Percentiles rank a stretch among this genome's conserved stretches.
Evolutionary conservation across 805 yeast species (phyloP).

Genomic region (Candida xiaguanensis): DNA sequence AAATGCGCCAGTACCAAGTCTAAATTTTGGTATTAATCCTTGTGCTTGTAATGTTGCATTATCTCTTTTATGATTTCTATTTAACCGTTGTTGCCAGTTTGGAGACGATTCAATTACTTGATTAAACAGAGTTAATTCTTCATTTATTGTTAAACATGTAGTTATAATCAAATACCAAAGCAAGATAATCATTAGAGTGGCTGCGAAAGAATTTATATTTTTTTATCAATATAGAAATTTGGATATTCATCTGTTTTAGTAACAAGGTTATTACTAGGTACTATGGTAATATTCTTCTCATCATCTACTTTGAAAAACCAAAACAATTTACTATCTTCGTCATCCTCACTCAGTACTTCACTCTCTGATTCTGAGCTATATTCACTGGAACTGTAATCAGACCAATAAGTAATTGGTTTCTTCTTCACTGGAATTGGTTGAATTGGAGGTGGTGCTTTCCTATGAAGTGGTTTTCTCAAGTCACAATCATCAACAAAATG

Average conservation of each 20-base stretch:
- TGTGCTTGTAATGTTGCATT: constrained; percentile 5
- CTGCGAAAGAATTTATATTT: not conserved
- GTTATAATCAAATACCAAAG: not conserved
- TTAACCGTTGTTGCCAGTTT: constrained; percentile 6
- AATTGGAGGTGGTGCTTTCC: not conserved
- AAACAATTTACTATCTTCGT: constrained; percentile 2
- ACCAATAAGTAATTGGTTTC: constrained; percentile 3
- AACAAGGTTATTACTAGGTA: not conserved
- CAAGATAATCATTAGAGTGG: constrained; percentile 2
- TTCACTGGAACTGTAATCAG: not conserved
- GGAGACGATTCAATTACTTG: constrained; percentile 6
- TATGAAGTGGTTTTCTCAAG: constrained; percentile 1
- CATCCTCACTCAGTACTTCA: too few species aligned
- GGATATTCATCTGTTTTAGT: constrained; percentile 1
- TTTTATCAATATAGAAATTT: not conserved
- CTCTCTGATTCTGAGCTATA: too few species aligned
- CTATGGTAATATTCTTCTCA: not conserved
- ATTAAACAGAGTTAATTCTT: constrained; percentile 7
- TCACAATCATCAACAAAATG: constrained; percentile 4
- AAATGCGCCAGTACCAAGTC: constrained; percentile 18
- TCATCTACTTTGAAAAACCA: constrained; percentile 3
- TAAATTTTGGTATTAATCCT: constrained; percentile 8
- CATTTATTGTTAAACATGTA: not conserved
- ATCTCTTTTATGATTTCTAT: not conserved
- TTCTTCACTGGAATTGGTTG: not conserved